Evolutionary conservation across 2,329 filamentous ascomycete species (phyloP), one percentile per base, ranked within the genome.

Genomic region (Dissoconium aciculare): DNA sequence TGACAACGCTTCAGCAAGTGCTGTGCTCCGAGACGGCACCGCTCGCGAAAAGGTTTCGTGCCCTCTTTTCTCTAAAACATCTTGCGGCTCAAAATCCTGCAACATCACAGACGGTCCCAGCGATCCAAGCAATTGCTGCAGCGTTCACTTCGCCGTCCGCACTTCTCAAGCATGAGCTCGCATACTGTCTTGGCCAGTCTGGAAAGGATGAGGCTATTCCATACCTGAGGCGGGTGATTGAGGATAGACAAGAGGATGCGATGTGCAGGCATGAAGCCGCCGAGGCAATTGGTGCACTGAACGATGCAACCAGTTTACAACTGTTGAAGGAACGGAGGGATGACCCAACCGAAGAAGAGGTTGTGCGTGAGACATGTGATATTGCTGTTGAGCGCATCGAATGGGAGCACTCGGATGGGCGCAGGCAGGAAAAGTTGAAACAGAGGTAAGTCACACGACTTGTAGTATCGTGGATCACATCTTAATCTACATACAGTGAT

Each of bases 181-280:
- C 89, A 15, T 98, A 98, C 62, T 98, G 89, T 52, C 69, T 98
- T 2, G 89, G 89, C 5, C 89, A 98, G 60, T 87, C 81, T 2
- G 74, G 74, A 35, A 83, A 93, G 51, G 57, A 67, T 30, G 74
- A 74, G 27, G 79, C 85, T 0, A 70, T 84, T 6, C 67, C 75
- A 6, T 77, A 74, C 39, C 64, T 98, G 43, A 69, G 75, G 35
- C 58, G 65, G 9, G 82, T 91, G 10, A 64, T 95, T 34, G 69
- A 78, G 42, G 71, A 95, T 55, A 60, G 74, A 40, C 53, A 71
- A n/a, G 83, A 95, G 57, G 85, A 95, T 61, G 59, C 79, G 21
- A 98, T 98, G 85, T 91, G 83, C 57, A 70, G 89, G 44, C 89
- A 98, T 49, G 89, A 98, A 62, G 87, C 89, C 11, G 89, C 87